Percentiles rank a stretch among this genome's conserved stretches.
Evolutionary conservation across 225 moss, liverwort and hornwort genomes (phyloP).

Genomic region (Bryoerythrophyllum caledonicum): DNA sequence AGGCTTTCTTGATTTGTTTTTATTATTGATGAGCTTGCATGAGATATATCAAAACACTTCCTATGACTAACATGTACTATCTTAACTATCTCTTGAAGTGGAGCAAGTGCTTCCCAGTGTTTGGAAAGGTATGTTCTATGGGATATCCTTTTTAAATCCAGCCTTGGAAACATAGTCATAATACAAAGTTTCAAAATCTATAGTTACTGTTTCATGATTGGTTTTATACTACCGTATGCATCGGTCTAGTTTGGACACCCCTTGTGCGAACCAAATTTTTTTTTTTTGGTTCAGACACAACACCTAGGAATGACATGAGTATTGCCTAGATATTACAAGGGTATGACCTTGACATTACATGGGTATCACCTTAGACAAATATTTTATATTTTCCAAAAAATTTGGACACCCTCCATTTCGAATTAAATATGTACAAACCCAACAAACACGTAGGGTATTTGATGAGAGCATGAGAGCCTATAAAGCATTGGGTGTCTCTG

Average conservation of each 20-base stretch:
- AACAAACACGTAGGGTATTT: too few relatives aligned
- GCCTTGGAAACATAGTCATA: background rate
- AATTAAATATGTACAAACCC: too few relatives aligned
- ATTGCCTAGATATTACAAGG: too few relatives aligned
- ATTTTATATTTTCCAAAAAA: too few relatives aligned
- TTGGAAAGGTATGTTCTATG: constrained; percentile 6
- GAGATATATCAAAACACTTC: constrained; percentile 9
- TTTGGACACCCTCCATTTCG: too few relatives aligned
- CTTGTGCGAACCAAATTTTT: too few relatives aligned
- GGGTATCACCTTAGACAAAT: too few relatives aligned
- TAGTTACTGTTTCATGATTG: background rate
- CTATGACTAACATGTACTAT: constrained; percentile 14
- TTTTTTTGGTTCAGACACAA: too few relatives aligned
- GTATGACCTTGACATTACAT: too few relatives aligned
- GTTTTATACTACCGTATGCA: background rate
- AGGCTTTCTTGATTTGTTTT: constrained; percentile 14
- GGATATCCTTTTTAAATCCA: background rate
- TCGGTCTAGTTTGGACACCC: too few relatives aligned
- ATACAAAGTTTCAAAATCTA: background rate
- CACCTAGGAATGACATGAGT: too few relatives aligned
- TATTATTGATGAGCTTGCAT: background rate
- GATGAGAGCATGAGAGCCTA: background rate
- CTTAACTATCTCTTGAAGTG: constrained; percentile 20
- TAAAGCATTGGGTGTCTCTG: background rate
- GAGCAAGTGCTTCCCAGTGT: constrained; percentile 17